phyloP scores from a whole-genome alignment of 164 flowering plant genomes.

The Nelumbo lutea region DNA sequence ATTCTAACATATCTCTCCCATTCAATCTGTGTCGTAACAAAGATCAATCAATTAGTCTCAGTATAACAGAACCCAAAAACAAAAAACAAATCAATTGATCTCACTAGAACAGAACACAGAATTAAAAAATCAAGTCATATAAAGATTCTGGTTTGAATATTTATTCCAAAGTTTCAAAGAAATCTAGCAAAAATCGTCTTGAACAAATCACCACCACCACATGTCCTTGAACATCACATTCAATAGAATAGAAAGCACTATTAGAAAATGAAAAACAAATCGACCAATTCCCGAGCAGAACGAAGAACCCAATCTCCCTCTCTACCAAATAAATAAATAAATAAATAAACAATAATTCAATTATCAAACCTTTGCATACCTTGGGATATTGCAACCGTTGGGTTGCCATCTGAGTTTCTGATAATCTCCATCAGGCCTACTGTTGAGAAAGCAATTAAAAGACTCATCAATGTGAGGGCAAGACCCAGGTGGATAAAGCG shows the following conservation, averaged over 20 bases:
- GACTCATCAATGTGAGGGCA: slow-evolving; percentile 79
- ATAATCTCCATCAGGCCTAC: slow-evolving; percentile 67
- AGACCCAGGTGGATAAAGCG: slow-evolving; percentile 75
- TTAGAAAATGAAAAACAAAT: too few species aligned
- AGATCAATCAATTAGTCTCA: background rate
- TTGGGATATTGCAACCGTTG: slow-evolving; percentile 67
- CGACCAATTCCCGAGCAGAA: too few species aligned
- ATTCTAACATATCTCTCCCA: slow-evolving; percentile 30
- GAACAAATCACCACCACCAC: too few species aligned
- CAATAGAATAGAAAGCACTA: too few species aligned
- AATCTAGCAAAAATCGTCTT: too few species aligned
- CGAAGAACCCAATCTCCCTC: too few species aligned
- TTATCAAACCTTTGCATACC: slow-evolving; percentile 32
- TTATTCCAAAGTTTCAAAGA: too few species aligned
- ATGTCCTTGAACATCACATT: too few species aligned
- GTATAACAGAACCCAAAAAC: background rate
- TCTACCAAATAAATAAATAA: too few species aligned
- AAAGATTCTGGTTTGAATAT: too few species aligned
- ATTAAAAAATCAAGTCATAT: background rate
- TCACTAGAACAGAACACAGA: background rate
- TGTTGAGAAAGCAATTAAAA: slow-evolving; percentile 70
- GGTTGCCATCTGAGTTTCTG: slow-evolving; percentile 85
- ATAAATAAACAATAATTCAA: background rate
- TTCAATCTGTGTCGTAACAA: slow-evolving; percentile 27
- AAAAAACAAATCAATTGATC: background rate